Evolutionary conservation across 2,329 filamentous ascomycete genomes (phyloP), one percentile per base, ranked within the genome.

Genomic region (Penicillium oxalicum): DNA sequence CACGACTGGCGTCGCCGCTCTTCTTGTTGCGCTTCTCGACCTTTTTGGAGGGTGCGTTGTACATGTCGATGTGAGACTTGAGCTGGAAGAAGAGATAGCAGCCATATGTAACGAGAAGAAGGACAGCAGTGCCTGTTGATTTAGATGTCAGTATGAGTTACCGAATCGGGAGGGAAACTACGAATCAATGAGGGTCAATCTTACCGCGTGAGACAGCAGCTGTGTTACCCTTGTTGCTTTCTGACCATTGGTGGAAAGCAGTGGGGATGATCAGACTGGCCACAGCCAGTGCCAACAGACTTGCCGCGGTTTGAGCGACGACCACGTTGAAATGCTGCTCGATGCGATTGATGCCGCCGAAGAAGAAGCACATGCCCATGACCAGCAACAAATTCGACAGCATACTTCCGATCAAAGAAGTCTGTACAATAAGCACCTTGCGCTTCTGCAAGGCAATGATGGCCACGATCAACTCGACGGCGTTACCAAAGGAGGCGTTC

Each of bases 301-400:
- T 89, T 11, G 90, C 84, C 3, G 90, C 88, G 0, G 91, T 95
- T 68, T 95, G 90, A 0, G 91, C 91, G 5, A 96, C 90, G 0
- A 88, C 91, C 32, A 87, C 82, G 74, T 96, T 95, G 79, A 96
- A 97, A 68, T 82, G 84, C 67, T 96, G 91, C 65, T 94, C 87
- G 27, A 80, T 64, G 27, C 91, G 82, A 50, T 86, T 84, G 58
- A 94, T 67, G 4, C 89, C 89, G 43, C 88, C 90, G 52, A 88
- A 85, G 74, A 95, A 93, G 76, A 94, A 96, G 66, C 85, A 93
- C 82, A 91, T 94, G 48, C 89, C 91, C 75, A 95, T 75, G 44
- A 95, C 88, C 11, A 95, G 80, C 3, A 95, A 79, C 50, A 97
- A 70, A 65, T 96, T 96, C 37, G 90, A 95, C 24, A 96, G 75